A percentile compares a stretch with the other conserved stretches of the same genome.
phyloP scores from a whole-genome alignment of 495 filamentous ascomycete genomes.

The Parathielavia appendiculata region DNA sequence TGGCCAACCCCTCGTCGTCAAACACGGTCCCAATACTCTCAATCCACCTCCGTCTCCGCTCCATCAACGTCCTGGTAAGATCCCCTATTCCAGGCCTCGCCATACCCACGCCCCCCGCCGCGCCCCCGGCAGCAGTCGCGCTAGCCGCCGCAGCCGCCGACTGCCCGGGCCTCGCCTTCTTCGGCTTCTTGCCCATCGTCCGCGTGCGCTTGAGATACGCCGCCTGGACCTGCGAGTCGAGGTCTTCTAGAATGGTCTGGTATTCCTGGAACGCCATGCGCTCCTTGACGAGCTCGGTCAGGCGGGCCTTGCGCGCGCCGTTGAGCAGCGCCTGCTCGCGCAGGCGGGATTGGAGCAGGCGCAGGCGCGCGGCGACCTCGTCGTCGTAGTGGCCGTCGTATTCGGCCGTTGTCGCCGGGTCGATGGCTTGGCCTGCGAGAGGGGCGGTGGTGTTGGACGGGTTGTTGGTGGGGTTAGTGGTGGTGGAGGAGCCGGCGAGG shows the following conservation, averaged over 20 bases:
- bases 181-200: constrained; percentile 85
- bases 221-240: constrained; percentile 90
- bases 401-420: constrained; percentile 45
- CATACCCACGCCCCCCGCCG: constrained; percentile 39
- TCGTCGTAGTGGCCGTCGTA: constrained; percentile 91
- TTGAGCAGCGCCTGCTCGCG: constrained; percentile 77
- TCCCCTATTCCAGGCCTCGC: constrained; percentile 85
- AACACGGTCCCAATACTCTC: constrained; percentile 84
- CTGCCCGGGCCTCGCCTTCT: constrained; percentile 75
- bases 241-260: constrained; percentile 90
- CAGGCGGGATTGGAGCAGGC: constrained; percentile 75
- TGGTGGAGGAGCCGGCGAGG: constrained; percentile 54
- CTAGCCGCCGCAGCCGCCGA: constrained; percentile 50
- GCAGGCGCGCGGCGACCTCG: constrained; percentile 84
- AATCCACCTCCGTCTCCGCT: constrained; percentile 78
- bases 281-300: constrained; percentile 80
- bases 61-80: constrained; percentile 82
- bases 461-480: constrained; percentile 54
- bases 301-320: constrained; percentile 78
- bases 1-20: constrained; percentile 54
- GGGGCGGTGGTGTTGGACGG: constrained; percentile 61
- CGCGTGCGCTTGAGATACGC: constrained; percentile 96
- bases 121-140: constrained; percentile 18
- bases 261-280: constrained; percentile 95
- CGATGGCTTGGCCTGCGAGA: constrained; percentile 46